Conservation (phyloP, 1,139 yeast genomes). For the Kluyveromyces sp. region DNA sequence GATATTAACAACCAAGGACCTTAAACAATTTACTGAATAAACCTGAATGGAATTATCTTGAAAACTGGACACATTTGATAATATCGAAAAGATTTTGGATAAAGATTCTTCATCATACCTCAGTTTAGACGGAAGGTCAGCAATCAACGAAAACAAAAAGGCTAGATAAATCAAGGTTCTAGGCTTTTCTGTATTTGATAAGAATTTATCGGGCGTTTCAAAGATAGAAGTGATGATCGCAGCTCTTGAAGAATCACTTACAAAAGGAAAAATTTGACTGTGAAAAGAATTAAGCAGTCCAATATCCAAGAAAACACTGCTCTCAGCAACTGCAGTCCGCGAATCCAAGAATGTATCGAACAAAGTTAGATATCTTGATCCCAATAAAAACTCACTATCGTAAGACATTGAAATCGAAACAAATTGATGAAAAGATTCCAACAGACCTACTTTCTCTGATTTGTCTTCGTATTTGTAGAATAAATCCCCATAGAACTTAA, state of each 20-base stretch:
- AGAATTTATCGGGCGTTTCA: background rate
- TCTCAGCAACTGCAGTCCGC: constrained; percentile 14
- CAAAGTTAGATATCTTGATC: constrained; percentile 23
- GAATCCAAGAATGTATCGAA: constrained; percentile 17
- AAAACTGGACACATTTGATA: constrained; percentile 32
- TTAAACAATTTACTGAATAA: constrained; percentile 34
- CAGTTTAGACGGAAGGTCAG: constrained; percentile 17
- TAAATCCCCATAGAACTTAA: constrained; percentile 28
- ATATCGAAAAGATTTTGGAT: constrained; percentile 25
- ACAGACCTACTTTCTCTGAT: constrained; percentile 28
- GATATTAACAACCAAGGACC: constrained; percentile 30
- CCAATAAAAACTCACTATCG: constrained; percentile 25
- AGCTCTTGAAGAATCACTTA: constrained; percentile 24
- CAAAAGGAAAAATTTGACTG: constrained; percentile 19
- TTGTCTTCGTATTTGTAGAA: constrained; percentile 24
- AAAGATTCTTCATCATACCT: constrained; percentile 14
- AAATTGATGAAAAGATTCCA: constrained; percentile 34
- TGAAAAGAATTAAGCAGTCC: constrained; percentile 23
- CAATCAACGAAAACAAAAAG: background rate
- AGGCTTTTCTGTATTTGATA: background rate
- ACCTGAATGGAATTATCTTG: constrained; percentile 35
- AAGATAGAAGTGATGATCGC: constrained; percentile 21
- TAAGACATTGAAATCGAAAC: constrained; percentile 22
- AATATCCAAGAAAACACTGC: constrained; percentile 18
- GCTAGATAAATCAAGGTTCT: background rate